Base-by-base conservation (phyloP, 202 grass and related monocot genomes). In the Carex sylvatica region DNA sequence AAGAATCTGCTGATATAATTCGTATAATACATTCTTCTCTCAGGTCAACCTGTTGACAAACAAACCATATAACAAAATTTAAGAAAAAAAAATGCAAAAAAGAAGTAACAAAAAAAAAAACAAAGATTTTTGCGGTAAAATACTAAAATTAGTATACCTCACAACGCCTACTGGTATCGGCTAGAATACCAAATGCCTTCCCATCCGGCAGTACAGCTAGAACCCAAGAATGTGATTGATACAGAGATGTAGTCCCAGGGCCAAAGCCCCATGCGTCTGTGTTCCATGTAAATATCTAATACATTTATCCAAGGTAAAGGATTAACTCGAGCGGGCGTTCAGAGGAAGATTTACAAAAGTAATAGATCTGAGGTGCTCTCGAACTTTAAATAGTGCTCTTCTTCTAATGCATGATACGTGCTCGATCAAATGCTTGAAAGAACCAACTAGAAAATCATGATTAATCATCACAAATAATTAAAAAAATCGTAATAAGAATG, bases 151-250 rank as follows among this genome's bases (percentile, higher is more conserved):
- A 38, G 9, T 54, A 88, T 87, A 95, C 95, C 44, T 98, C 92
- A 83, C 95, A 98, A 22, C 90, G 92, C 4, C 49, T 64, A 84
- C 90, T 95, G 26, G 90, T 98, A 84, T 98, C 92, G 47, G 95
- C 95, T 84, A 98, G 90, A 83, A 98, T 75, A 72, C 92, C 95
- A 60, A 95, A 51, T 88, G 90, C 82, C 77, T 81, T 95, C 49
- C 95, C 90, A 83, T 98, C 92, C 61, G 95, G 87, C 46, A 98
- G 86, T 69, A 98, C 20, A 19, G 95, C 92, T 83, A 98, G 61
- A 70, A 98, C 95, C 92, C 92, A 98, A 74, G 95, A 90, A 83
- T 98, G 95, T 56, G 95, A 95, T 74, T 98, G 95, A 71, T 98
- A 98, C 56, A 98, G 82, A 23, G 95, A 95, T 24, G 90, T 93